A percentile compares a stretch with the other conserved stretches of the same genome.
Conservation (phyloP, 768 basidiomycete genomes). For the Mycena amicta region DNA sequence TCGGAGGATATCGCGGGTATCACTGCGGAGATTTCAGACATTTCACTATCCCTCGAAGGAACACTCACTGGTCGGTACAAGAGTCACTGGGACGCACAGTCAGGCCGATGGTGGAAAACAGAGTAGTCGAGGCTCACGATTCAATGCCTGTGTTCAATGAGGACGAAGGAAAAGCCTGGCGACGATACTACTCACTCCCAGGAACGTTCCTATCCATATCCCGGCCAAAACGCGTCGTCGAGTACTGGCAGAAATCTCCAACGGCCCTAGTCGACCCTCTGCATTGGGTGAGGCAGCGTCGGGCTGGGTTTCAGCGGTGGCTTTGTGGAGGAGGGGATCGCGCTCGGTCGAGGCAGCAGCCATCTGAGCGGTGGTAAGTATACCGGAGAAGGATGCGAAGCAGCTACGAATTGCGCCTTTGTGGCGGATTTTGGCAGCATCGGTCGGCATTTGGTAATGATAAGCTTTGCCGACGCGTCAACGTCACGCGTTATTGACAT, state of each 20-base stretch:
- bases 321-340: conserved; percentile 15
- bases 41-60: background rate
- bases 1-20: conserved; percentile 79
- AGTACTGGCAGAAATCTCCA: conserved; percentile 13
- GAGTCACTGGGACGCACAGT: conserved; percentile 3
- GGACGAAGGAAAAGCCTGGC: background rate
- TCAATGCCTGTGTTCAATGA: conserved; percentile 10
- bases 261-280: conserved; percentile 9
- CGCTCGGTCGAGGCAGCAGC: conserved; percentile 13
- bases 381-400: background rate
- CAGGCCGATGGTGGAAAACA: background rate
- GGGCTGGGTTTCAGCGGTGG: background rate
- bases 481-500: background rate
- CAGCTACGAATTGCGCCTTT: background rate
- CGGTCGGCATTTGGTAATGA: background rate
- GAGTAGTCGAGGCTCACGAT: conserved; percentile 9
- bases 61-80: conserved; percentile 19
- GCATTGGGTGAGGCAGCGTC: background rate
- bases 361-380: background rate
- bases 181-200: conserved; percentile 11
- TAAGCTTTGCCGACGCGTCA: too few relatives aligned
- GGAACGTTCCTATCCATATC: conserved; percentile 14
- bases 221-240: conserved; percentile 14
- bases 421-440: background rate
- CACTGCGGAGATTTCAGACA: conserved; percentile 43